phyloP scores from a whole-genome alignment of 2,329 filamentous ascomycete genomes.

The Neonectria ditissima region DNA sequence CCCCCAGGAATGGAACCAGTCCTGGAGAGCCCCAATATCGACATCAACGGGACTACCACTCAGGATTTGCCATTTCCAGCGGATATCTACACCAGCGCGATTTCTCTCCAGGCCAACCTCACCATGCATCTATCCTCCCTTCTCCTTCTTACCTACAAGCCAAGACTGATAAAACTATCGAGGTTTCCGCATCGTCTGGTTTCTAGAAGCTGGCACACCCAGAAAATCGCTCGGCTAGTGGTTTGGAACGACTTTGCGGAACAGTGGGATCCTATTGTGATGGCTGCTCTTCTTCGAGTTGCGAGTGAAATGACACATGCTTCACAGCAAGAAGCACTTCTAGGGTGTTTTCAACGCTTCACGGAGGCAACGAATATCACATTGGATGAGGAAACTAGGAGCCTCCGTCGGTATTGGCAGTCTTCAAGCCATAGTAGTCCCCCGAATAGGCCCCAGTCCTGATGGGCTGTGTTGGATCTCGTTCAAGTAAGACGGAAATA shows the following conservation, averaged over 20 bases:
- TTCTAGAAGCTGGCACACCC: conserved; percentile 46
- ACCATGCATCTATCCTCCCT: background rate
- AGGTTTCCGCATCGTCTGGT: background rate
- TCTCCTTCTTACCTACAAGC: background rate
- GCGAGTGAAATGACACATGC: conserved; percentile 44
- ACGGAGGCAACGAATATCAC: background rate
- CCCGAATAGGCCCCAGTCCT: background rate
- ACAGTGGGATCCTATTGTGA: conserved; percentile 49
- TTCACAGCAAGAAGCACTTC: conserved; percentile 38
- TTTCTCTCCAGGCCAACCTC: background rate
- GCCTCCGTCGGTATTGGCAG: background rate
- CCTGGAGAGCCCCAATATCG: conserved; percentile 24
- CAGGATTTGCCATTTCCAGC: background rate
- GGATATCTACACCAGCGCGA: background rate
- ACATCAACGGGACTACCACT: conserved; percentile 4
- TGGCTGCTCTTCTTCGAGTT: conserved; percentile 43
- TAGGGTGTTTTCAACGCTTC: background rate
- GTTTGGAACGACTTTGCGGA: conserved; percentile 47
- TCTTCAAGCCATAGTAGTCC: background rate
- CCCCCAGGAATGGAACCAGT: conserved; percentile 27
- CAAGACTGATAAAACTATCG: background rate
- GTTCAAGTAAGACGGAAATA: too few relatives aligned
- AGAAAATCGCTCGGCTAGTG: conserved; percentile 46
- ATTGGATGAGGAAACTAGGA: background rate
- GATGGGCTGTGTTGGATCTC: background rate